These are phyloP conservation scores for Lactarius trivialis DNA, from an alignment of 768 basidiomycete genomes.

Conservation along the genomic window DNA sequence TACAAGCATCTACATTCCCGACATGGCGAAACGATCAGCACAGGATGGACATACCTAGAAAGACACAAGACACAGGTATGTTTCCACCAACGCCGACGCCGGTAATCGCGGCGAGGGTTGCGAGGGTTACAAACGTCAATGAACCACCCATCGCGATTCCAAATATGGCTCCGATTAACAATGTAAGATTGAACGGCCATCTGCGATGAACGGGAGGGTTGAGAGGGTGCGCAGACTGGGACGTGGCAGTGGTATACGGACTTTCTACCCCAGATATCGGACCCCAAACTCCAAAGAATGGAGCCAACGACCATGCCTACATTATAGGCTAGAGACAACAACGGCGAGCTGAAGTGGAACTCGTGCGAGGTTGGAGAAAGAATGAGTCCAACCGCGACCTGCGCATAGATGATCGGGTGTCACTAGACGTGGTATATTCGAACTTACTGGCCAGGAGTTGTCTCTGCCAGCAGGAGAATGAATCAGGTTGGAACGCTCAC, in stretches of 20 bases:
- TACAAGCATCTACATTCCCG: neutral
- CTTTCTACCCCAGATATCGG: constrained; percentile 47
- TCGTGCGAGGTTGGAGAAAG: constrained; percentile 44
- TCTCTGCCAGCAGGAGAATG: constrained; percentile 37
- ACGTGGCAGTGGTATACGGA: constrained; percentile 21
- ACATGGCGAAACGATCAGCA: neutral
- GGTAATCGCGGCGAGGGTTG: constrained; percentile 40
- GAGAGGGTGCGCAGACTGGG: too few species aligned
- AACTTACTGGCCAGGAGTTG: constrained; percentile 63
- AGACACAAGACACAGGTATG: constrained; percentile 48
- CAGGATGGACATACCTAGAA: constrained; percentile 34
- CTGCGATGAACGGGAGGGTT: constrained; percentile 23
- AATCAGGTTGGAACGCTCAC: neutral
- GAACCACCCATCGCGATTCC: constrained; percentile 46
- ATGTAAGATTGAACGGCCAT: constrained; percentile 49
- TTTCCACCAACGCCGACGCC: constrained; percentile 52
- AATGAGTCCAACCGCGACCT: constrained; percentile 41
- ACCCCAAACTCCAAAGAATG: constrained; percentile 43
- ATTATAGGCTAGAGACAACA: constrained; percentile 46
- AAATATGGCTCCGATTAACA: constrained; percentile 48
- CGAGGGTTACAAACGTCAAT: constrained; percentile 41
- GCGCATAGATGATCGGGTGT: neutral
- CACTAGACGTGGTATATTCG: neutral
- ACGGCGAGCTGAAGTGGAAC: constrained; percentile 42
- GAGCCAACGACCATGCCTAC: constrained; percentile 48